Evolutionary conservation across 2,329 filamentous ascomycete species (phyloP).

Genomic region (Cercospora beticola): DNA sequence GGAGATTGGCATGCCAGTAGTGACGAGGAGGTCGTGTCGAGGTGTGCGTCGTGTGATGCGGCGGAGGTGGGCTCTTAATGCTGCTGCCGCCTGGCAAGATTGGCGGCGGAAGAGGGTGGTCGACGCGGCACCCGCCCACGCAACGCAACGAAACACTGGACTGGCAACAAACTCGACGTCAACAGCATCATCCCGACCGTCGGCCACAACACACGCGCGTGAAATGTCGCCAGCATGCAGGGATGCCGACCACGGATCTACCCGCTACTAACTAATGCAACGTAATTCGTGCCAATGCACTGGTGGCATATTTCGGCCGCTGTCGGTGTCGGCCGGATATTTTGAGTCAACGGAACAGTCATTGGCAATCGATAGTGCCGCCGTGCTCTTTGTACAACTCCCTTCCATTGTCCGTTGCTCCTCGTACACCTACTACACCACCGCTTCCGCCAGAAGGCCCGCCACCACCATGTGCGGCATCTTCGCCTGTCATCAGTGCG

Average conservation of each 20-base stretch:
- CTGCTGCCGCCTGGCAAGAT: constrained; percentile 3
- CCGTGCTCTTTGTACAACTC: not conserved
- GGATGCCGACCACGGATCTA: not conserved
- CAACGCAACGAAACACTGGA: not conserved
- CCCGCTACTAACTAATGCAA: not conserved
- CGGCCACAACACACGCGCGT: not conserved
- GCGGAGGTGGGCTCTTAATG: not conserved
- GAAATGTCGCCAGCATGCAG: not conserved
- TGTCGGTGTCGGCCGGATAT: not conserved
- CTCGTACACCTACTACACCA: not conserved
- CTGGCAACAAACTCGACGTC: not conserved
- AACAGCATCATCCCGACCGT: not conserved
- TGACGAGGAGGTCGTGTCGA: constrained; percentile 2
- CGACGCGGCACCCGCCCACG: not conserved
- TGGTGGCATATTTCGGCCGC: not conserved
- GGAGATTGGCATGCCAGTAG: not conserved
- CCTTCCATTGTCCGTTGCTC: not conserved
- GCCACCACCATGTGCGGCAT: constrained; percentile 83
- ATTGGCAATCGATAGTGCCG: constrained; percentile 1
- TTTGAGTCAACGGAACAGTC: constrained; percentile 6
- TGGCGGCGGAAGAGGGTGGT: not conserved
- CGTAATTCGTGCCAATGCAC: not conserved
- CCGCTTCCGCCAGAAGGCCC: not conserved
- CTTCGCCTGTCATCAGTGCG: constrained; percentile 85
- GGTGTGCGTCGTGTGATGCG: not conserved